These are phyloP conservation scores for Raphanus raphanistrum DNA, from an alignment of 345 rosid genomes.

Conservation along the genomic window DNA sequence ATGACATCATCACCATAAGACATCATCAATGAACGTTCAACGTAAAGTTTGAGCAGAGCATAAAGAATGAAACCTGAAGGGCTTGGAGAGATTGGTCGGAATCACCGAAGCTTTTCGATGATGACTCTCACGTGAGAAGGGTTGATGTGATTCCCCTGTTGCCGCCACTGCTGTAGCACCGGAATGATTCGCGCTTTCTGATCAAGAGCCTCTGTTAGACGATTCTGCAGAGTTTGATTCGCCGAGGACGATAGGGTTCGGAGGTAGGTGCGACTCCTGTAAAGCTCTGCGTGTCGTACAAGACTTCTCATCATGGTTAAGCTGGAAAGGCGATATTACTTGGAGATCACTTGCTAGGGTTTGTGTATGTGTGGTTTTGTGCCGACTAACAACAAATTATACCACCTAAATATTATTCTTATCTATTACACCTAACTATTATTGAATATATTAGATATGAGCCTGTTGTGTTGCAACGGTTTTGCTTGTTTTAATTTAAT, in stretches of 20 bases:
- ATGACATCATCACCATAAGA: background rate
- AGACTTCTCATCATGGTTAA: conserved; percentile 11
- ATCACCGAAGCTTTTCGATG: conserved; percentile 12
- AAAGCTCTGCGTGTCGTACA: background rate
- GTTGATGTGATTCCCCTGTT: conserved; percentile 6
- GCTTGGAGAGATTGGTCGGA: conserved; percentile 1
- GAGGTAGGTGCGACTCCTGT: background rate
- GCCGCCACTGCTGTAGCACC: conserved; percentile 10
- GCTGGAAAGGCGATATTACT: background rate
- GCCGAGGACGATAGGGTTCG: background rate
- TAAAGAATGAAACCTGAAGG: conserved; percentile 1
- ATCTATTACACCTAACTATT: too few relatives aligned
- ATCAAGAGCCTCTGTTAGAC: background rate
- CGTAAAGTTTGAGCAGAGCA: background rate
- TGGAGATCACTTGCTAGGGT: background rate
- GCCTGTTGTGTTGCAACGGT: too few relatives aligned
- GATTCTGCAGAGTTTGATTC: background rate
- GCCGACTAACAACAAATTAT: background rate
- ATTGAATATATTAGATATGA: too few relatives aligned
- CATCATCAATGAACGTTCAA: background rate
- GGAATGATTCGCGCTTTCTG: conserved; percentile 4
- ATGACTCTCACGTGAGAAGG: conserved; percentile 6
- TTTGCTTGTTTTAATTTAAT: too few relatives aligned
- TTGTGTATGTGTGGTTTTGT: background rate
- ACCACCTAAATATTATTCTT: too few relatives aligned